phyloP scores from a whole-genome alignment of 2,329 filamentous ascomycete species.

The Cucurbitaria berberidis region DNA sequence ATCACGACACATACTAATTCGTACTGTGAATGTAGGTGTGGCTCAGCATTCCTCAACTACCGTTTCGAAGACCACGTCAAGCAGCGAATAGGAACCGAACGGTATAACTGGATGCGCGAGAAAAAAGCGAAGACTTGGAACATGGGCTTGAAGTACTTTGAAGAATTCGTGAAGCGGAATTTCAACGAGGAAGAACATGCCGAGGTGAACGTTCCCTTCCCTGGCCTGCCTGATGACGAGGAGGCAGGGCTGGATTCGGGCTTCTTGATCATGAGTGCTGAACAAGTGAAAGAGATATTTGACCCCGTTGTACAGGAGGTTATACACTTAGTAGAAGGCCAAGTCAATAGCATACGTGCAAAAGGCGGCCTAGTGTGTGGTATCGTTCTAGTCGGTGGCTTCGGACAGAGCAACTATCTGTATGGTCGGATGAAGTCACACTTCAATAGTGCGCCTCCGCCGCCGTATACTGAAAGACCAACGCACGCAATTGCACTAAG shows the following conservation, averaged over 20 bases:
- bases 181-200: conserved; percentile 80
- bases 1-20: neutral
- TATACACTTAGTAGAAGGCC: conserved; percentile 51
- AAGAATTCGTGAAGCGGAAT: conserved; percentile 84
- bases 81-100: conserved; percentile 67
- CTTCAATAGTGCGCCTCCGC: conserved; percentile 62
- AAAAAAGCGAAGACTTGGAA: conserved; percentile 81
- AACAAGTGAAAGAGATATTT: conserved; percentile 75
- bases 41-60: conserved; percentile 80
- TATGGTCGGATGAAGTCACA: conserved; percentile 71
- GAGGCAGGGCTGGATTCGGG: conserved; percentile 76
- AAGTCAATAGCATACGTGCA: conserved; percentile 50
- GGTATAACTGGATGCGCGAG: conserved; percentile 76
- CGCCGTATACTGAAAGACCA: conserved; percentile 70
- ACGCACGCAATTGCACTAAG: conserved; percentile 65
- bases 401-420: conserved; percentile 79
- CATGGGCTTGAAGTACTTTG: conserved; percentile 75
- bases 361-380: conserved; percentile 58
- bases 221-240: conserved; percentile 77
- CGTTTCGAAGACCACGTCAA: conserved; percentile 80
- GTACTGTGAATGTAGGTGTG: conserved; percentile 56
- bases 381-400: conserved; percentile 83
- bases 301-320: conserved; percentile 72
- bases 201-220: conserved; percentile 80
- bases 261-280: conserved; percentile 74